A percentile compares a stretch with the other conserved stretches of the same genome.
phyloP scores from a whole-genome alignment of 331 rosid species.

The Quercus phellos region DNA sequence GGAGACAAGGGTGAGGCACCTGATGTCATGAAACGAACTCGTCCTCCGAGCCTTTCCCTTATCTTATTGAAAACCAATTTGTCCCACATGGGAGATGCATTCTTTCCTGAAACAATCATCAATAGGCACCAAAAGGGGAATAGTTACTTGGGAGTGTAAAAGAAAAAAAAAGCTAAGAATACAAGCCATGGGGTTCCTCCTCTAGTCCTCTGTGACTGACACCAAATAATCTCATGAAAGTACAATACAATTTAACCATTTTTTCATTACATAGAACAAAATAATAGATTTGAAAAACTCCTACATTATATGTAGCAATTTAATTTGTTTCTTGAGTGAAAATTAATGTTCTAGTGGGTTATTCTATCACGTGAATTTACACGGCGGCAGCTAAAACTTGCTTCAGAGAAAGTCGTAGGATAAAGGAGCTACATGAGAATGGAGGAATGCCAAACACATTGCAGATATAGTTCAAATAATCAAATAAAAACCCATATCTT shows the following conservation, averaged over 20 bases:
- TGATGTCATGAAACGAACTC: conserved; percentile 83
- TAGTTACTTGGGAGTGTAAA: neutral
- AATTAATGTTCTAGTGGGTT: neutral
- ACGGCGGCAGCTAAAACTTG: neutral
- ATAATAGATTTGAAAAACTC: neutral
- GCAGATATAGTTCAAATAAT: neutral
- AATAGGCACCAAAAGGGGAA: neutral
- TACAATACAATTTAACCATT: neutral
- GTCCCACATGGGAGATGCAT: conserved; percentile 93
- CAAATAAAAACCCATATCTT: neutral
- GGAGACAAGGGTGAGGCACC: conserved; percentile 99
- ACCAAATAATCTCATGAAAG: neutral
- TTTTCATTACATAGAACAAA: neutral
- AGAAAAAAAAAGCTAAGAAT: neutral
- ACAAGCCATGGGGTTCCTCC: neutral
- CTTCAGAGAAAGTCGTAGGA: neutral
- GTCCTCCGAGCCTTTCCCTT: conserved; percentile 91
- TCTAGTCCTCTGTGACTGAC: neutral
- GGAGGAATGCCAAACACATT: neutral
- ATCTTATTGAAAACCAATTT: conserved; percentile 92
- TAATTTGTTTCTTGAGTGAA: neutral
- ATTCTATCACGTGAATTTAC: neutral
- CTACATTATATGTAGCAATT: neutral
- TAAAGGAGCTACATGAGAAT: neutral
- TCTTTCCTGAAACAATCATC: conserved; percentile 58